Conservation (phyloP, 2,329 filamentous ascomycete genomes). For the Berkeleyomyces basicola region DNA sequence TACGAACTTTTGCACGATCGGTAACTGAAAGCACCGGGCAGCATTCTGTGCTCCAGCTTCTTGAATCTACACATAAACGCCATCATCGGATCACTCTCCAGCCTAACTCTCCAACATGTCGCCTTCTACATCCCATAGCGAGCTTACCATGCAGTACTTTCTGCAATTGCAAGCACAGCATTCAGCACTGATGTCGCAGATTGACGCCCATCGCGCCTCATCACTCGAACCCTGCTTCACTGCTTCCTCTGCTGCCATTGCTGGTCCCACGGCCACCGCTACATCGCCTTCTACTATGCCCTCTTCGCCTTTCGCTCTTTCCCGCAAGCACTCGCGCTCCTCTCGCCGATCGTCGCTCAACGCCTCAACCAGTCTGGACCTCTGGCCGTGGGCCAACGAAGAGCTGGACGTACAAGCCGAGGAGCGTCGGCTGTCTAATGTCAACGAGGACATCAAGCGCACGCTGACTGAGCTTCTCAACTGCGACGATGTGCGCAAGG, state of each 20-base stretch:
- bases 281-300: slow-evolving; percentile 39
- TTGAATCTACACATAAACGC: not conserved
- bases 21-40: not conserved
- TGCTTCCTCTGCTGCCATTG: not conserved
- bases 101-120: slow-evolving; percentile 1
- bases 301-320: slow-evolving; percentile 27
- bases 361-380: slow-evolving; percentile 1
- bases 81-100: not conserved
- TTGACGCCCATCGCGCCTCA: slow-evolving; percentile 24
- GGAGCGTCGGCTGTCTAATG: slow-evolving; percentile 36
- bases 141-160: slow-evolving; percentile 37
- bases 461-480: slow-evolving; percentile 45
- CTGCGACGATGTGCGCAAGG: slow-evolving; percentile 36
- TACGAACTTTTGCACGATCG: not conserved
- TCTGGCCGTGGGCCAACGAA: slow-evolving; percentile 19
- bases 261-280: slow-evolving; percentile 15
- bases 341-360: not conserved
- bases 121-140: slow-evolving; percentile 20
- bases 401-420: slow-evolving; percentile 23
- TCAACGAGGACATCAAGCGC: slow-evolving; percentile 46
- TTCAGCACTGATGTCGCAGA: slow-evolving; percentile 33
- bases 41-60: not conserved
- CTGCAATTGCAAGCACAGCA: slow-evolving; percentile 37
- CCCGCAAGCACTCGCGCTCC: not conserved
- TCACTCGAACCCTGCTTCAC: not conserved